Evolutionary conservation across 2,329 filamentous ascomycete genomes (phyloP).

Genomic region (Fonsecaea multimorphosa): DNA sequence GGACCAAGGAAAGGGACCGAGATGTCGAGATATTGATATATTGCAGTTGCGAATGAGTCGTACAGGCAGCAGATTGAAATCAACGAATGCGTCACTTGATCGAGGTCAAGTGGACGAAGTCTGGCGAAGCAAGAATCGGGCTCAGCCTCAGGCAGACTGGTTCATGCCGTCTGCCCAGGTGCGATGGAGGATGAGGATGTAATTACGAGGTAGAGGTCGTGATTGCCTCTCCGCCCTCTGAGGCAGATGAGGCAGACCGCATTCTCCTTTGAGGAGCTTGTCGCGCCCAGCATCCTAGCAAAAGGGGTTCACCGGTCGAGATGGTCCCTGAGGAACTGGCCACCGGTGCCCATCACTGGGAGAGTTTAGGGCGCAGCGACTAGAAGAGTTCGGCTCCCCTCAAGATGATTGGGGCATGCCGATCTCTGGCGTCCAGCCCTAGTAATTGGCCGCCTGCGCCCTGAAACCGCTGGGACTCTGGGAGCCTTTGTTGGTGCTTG

Average conservation of each 20-base stretch:
- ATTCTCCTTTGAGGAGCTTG: constrained; percentile 14
- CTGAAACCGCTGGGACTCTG: constrained; percentile 4
- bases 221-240: constrained; percentile 18
- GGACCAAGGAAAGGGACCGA: not conserved
- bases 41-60: not conserved
- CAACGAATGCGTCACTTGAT: constrained; percentile 16
- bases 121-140: constrained; percentile 1
- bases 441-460: constrained; percentile 6
- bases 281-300: constrained; percentile 14
- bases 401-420: constrained; percentile 14
- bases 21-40: constrained; percentile 12
- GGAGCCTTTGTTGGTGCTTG: too few relatives aligned
- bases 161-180: constrained; percentile 6
- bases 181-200: not conserved
- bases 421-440: constrained; percentile 1
- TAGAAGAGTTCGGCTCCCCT: constrained; percentile 6
- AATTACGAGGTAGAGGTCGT: constrained; percentile 2
- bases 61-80: constrained; percentile 9
- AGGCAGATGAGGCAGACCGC: constrained; percentile 12
- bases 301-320: constrained; percentile 18
- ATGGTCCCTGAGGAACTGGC: constrained; percentile 5
- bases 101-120: constrained; percentile 12
- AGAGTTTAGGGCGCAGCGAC: constrained; percentile 18
- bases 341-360: not conserved
- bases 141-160: constrained; percentile 24